These are phyloP conservation scores for Suhomyces sp. DNA, from an alignment of 805 yeast genomes.

Conservation along the genomic window DNA sequence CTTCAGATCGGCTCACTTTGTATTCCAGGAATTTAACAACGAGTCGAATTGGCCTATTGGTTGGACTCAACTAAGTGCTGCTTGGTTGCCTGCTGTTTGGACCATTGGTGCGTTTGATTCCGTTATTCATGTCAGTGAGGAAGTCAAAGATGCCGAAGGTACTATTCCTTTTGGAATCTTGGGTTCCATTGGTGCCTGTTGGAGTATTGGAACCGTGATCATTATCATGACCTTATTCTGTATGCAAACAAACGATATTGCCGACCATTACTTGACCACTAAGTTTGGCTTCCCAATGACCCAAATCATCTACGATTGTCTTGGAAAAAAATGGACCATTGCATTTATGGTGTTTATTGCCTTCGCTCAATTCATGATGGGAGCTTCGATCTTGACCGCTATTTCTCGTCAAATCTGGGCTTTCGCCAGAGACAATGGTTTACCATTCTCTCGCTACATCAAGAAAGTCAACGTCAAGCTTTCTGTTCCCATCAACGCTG, in stretches of 20 bases:
- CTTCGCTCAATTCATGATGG: conserved; percentile 34
- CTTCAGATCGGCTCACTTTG: conserved; percentile 30
- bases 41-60: conserved; percentile 28
- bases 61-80: conserved; percentile 25
- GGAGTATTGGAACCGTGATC: conserved; percentile 31
- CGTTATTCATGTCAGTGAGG: conserved; percentile 44
- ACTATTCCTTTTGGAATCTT: conserved; percentile 42
- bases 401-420: conserved; percentile 46
- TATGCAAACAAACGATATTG: conserved; percentile 28
- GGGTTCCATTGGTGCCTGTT: conserved; percentile 33
- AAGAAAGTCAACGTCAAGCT: conserved; percentile 35
- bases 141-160: conserved; percentile 37
- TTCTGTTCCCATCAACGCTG: conserved; percentile 41
- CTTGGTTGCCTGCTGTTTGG: conserved; percentile 40
- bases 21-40: conserved; percentile 23
- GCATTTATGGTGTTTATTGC: conserved; percentile 36
- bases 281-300: conserved; percentile 41
- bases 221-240: conserved; percentile 41
- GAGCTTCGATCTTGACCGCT: conserved; percentile 35
- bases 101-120: conserved; percentile 41
- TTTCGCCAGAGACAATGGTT: conserved; percentile 43
- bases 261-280: conserved; percentile 22
- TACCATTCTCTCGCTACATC: conserved; percentile 39
- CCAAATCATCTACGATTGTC: conserved; percentile 41
- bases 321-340: conserved; percentile 33